Conservation (phyloP, 1,139 yeast genomes). For the Hanseniaspora uvarum region DNA sequence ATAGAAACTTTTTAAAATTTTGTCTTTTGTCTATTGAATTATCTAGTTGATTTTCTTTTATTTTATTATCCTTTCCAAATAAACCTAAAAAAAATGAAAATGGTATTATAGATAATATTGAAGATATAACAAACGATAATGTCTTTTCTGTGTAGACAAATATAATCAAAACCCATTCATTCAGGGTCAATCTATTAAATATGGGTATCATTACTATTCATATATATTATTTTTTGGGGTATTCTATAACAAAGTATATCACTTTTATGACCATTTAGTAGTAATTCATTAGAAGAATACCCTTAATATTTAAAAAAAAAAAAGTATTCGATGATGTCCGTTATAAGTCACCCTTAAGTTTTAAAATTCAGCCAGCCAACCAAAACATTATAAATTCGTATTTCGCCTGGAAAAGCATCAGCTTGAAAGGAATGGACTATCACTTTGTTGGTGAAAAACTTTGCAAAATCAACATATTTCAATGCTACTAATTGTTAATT, state of each 20-base stretch:
- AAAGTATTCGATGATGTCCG: background rate
- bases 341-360: background rate
- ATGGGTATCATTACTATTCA: constrained; percentile 25
- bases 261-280: no score
- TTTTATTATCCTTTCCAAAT: constrained; percentile 19
- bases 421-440: no score
- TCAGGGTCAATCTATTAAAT: constrained; percentile 29
- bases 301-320: background rate
- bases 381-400: no score
- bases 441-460: no score
- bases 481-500: no score
- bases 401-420: no score
- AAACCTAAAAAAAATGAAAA: constrained; percentile 25
- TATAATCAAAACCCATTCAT: constrained; percentile 32
- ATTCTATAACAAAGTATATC: no score
- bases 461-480: no score
- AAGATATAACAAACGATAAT: constrained; percentile 27
- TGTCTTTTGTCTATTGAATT: constrained; percentile 14
- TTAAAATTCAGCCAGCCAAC: background rate
- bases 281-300: background rate
- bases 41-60: constrained; percentile 24
- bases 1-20: constrained; percentile 18
- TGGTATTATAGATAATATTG: constrained; percentile 10
- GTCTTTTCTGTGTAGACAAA: constrained; percentile 31
- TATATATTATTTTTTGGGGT: no score